phyloP scores from a whole-genome alignment of 1,284 basidiomycete genomes.

The Mycena sp. region DNA sequence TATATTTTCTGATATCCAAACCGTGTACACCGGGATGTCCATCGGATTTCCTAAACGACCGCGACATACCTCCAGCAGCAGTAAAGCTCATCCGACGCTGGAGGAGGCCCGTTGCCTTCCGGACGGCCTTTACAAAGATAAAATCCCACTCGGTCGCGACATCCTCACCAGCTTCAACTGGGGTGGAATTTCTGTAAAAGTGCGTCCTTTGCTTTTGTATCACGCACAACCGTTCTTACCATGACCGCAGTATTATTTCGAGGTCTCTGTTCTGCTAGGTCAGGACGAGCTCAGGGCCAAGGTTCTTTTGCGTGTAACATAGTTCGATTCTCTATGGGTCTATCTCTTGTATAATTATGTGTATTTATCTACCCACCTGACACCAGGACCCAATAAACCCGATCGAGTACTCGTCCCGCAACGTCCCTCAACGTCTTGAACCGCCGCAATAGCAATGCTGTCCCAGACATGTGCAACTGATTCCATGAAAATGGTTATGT shows the following conservation, averaged over 20 bases:
- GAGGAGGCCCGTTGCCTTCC: slow-evolving; percentile 61
- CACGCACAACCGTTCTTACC: slow-evolving; percentile 29
- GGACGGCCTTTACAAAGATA: slow-evolving; percentile 73
- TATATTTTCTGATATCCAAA: slow-evolving; percentile 24
- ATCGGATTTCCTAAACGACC: slow-evolving; percentile 68
- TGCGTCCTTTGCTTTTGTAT: slow-evolving; percentile 45
- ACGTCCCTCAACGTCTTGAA: background rate
- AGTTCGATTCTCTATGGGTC: slow-evolving; percentile 28
- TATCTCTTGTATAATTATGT: background rate
- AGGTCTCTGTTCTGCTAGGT: slow-evolving; percentile 72
- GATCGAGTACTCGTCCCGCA: background rate
- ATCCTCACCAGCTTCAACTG: slow-evolving; percentile 76
- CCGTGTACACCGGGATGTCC: slow-evolving; percentile 25
- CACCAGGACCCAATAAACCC: background rate
- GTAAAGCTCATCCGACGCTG: slow-evolving; percentile 56
- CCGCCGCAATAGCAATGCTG: slow-evolving; percentile 20
- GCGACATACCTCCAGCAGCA: slow-evolving; percentile 51
- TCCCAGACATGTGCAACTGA: slow-evolving; percentile 11
- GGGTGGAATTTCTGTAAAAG: slow-evolving; percentile 74
- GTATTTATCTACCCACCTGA: background rate
- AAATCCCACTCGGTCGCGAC: slow-evolving; percentile 61
- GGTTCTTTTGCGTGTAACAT: slow-evolving; percentile 68
- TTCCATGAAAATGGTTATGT: background rate
- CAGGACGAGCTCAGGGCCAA: slow-evolving; percentile 70
- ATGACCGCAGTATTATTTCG: slow-evolving; percentile 69